phyloP scores from a whole-genome alignment of 2,329 filamentous ascomycete genomes.

The Nannizziopsis arthrosporioides region DNA sequence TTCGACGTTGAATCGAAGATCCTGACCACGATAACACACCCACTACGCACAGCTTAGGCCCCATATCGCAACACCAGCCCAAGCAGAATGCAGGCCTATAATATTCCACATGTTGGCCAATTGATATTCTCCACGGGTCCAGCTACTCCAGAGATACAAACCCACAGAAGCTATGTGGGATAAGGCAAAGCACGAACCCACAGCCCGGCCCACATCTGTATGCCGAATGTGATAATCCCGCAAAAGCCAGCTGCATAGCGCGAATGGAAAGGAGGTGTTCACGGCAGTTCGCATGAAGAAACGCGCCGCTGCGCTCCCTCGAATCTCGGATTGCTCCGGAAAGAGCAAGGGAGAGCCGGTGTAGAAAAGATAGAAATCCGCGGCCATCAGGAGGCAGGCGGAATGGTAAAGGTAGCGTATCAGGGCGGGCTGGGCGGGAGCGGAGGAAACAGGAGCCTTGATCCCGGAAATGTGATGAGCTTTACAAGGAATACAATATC shows the following conservation, averaged over 20 bases:
- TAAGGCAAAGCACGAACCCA: slow-evolving; percentile 11
- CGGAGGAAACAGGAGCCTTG: slow-evolving; percentile 1
- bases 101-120: slow-evolving; percentile 14
- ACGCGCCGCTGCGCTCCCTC: slow-evolving; percentile 10
- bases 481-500: neutral
- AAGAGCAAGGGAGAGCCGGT: slow-evolving; percentile 14
- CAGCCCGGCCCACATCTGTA: slow-evolving; percentile 12
- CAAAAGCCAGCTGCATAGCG: slow-evolving; percentile 10
- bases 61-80: slow-evolving; percentile 8
- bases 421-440: slow-evolving; percentile 11
- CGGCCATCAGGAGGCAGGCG: slow-evolving; percentile 9
- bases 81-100: slow-evolving; percentile 10
- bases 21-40: neutral
- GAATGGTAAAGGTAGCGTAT: slow-evolving; percentile 14
- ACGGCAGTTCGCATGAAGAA: slow-evolving; percentile 12
- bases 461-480: neutral
- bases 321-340: slow-evolving; percentile 11
- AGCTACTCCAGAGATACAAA: slow-evolving; percentile 13
- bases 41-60: slow-evolving; percentile 9
- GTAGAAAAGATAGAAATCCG: slow-evolving; percentile 13
- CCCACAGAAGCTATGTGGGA: slow-evolving; percentile 11
- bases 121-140: slow-evolving; percentile 11
- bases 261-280: slow-evolving; percentile 9
- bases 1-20: neutral
- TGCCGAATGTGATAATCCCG: slow-evolving; percentile 14